These are phyloP conservation scores for Saccharomycopsis guyanensis DNA, from an alignment of 805 yeast genomes.

Conservation along the genomic window DNA sequence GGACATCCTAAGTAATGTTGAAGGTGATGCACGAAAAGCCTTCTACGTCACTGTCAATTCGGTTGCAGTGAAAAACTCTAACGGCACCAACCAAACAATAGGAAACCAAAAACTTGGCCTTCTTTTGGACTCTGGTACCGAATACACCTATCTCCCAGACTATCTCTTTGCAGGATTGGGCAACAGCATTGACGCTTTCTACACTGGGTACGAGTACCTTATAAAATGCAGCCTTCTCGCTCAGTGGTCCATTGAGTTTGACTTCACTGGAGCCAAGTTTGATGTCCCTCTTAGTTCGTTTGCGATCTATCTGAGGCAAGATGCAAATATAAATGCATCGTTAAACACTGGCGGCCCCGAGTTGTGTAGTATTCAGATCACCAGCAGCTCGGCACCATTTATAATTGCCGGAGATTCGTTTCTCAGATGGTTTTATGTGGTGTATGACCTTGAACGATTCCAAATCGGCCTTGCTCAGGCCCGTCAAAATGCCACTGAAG, in stretches of 20 bases:
- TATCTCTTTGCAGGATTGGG: not conserved
- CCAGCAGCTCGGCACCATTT: conserved; percentile 20
- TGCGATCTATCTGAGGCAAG: not conserved
- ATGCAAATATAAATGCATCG: not conserved
- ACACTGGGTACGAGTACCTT: not conserved
- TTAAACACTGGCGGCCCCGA: not conserved
- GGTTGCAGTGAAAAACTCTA: not conserved
- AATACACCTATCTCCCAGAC: not conserved
- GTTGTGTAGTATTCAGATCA: conserved; percentile 6
- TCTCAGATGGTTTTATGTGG: conserved; percentile 44
- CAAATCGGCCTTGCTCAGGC: conserved; percentile 43
- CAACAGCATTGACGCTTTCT: not conserved
- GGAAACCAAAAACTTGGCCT: not conserved
- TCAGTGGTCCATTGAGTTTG: conserved; percentile 36
- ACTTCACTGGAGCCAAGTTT: conserved; percentile 46
- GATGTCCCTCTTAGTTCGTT: conserved; percentile 34
- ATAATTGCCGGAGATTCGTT: conserved; percentile 47
- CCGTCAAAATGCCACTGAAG: not conserved
- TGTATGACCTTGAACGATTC: conserved; percentile 41
- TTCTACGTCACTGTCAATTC: conserved; percentile 4
- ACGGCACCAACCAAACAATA: not conserved
- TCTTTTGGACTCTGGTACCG: not conserved
- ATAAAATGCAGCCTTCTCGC: not conserved
- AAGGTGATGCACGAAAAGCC: not conserved
- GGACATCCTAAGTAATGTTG: conserved; percentile 11